Evolutionary conservation across 176 grass and related monocot genomes (phyloP).

Genomic region (Cocos nucifera): DNA sequence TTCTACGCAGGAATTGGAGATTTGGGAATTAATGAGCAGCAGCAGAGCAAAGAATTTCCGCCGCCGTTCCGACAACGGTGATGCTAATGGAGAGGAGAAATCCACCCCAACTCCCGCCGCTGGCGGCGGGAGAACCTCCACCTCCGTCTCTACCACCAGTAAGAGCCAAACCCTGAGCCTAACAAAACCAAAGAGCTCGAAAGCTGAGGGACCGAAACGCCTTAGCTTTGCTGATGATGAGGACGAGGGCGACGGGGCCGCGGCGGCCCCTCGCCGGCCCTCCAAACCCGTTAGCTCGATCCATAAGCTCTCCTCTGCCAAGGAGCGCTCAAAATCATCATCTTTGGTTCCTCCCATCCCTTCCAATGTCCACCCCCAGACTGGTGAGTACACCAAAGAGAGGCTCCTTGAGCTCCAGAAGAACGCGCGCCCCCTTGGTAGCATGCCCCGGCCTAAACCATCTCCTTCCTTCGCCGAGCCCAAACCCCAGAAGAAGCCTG

Average conservation of each 20-base stretch:
- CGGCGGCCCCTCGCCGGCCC: conserved; percentile 11
- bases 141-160: background rate
- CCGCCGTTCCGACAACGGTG: conserved; percentile 40
- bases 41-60: conserved; percentile 55
- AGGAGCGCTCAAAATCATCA: conserved; percentile 35
- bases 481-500: conserved; percentile 5
- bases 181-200: conserved; percentile 46
- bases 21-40: conserved; percentile 33
- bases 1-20: background rate
- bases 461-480: conserved; percentile 10
- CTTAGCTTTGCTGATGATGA: conserved; percentile 96
- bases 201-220: conserved; percentile 36
- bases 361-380: conserved; percentile 81
- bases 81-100: conserved; percentile 27
- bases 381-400: conserved; percentile 86
- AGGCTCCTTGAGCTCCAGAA: conserved; percentile 93
- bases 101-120: conserved; percentile 8
- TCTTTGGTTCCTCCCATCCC: conserved; percentile 29
- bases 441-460: conserved; percentile 35
- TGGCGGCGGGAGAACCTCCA: background rate
- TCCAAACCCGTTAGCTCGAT: conserved; percentile 22
- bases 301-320: conserved; percentile 57
- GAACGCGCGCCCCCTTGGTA: conserved; percentile 66
- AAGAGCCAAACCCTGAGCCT: conserved; percentile 24
- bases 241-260: conserved; percentile 52